phyloP scores from a whole-genome alignment of 2,329 filamentous ascomycete genomes.

The Aspergillus nomiae region DNA sequence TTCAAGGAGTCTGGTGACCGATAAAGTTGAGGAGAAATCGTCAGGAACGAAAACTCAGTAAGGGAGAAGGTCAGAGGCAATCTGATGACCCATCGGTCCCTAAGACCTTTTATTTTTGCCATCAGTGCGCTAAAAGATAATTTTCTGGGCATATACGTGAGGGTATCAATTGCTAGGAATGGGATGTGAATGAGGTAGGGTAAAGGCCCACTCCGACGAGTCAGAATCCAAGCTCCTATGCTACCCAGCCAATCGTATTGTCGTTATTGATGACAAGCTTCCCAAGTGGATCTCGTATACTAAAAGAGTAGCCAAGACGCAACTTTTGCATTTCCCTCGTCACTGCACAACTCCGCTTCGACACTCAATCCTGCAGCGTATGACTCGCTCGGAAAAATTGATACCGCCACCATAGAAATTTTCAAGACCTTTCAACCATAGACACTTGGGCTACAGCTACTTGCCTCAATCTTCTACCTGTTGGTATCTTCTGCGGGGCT shows the following conservation, averaged over 20 bases:
- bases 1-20: not conserved
- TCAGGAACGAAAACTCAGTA: not conserved
- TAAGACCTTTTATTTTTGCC: too few species aligned
- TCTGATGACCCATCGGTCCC: not conserved
- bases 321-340: not conserved
- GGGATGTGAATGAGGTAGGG: not conserved
- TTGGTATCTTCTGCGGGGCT: not conserved
- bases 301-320: not conserved
- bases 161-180: not conserved
- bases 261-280: not conserved
- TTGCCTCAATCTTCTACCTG: not conserved
- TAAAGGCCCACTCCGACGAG: not conserved
- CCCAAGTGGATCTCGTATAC: not conserved
- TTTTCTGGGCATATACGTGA: not conserved
- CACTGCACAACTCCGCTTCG: not conserved
- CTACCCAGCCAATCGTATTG: not conserved
- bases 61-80: not conserved
- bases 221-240: not conserved
- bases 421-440: not conserved
- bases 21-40: not conserved
- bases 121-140: not conserved
- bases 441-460: accelerated
- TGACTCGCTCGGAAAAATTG: not conserved
- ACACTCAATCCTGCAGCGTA: not conserved
- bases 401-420: not conserved